A percentile compares a stretch with the other conserved stretches of the same genome.
These are phyloP conservation scores for Galeopsis tetrahit DNA, from an alignment of 257 asterid species.

Conservation along the genomic window DNA sequence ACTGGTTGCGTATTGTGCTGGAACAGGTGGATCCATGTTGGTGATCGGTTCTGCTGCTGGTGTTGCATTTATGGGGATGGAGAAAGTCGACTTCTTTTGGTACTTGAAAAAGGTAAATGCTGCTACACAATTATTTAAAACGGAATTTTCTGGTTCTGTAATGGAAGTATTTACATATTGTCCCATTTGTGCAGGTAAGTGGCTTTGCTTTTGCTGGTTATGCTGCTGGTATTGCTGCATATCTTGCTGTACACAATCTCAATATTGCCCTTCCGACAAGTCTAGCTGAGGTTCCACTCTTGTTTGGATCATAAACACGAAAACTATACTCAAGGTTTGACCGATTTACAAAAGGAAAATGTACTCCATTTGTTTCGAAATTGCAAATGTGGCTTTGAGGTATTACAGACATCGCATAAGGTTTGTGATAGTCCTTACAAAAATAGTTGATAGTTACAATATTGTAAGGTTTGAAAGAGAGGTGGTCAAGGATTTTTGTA, in stretches of 20 bases:
- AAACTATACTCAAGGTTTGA: not conserved
- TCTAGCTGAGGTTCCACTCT: conserved; percentile 76
- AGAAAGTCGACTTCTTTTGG: conserved; percentile 96
- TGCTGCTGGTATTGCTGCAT: conserved; percentile 92
- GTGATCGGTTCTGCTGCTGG: conserved; percentile 98
- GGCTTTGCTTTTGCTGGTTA: conserved; percentile 99
- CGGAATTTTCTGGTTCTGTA: conserved; percentile 10
- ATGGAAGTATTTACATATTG: not conserved
- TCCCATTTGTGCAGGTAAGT: conserved; percentile 66
- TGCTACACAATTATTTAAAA: not conserved
- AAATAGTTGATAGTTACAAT: not conserved
- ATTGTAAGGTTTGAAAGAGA: not conserved
- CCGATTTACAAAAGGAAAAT: not conserved
- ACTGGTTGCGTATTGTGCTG: conserved; percentile 90
- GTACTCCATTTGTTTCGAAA: too few species aligned
- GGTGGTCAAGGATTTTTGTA: not conserved
- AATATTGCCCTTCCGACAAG: conserved; percentile 66
- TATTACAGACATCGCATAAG: too few species aligned
- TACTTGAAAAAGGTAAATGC: conserved; percentile 72
- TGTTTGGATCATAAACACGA: conserved; percentile 57
- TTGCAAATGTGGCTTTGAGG: not conserved
- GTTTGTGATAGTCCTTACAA: too few species aligned
- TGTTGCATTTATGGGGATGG: conserved; percentile 99
- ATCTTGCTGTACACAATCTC: conserved; percentile 77
- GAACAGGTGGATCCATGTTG: conserved; percentile 97